Evolutionary conservation across 2,329 filamentous ascomycete species (phyloP).

Genomic region (Fusarium zealandicum): DNA sequence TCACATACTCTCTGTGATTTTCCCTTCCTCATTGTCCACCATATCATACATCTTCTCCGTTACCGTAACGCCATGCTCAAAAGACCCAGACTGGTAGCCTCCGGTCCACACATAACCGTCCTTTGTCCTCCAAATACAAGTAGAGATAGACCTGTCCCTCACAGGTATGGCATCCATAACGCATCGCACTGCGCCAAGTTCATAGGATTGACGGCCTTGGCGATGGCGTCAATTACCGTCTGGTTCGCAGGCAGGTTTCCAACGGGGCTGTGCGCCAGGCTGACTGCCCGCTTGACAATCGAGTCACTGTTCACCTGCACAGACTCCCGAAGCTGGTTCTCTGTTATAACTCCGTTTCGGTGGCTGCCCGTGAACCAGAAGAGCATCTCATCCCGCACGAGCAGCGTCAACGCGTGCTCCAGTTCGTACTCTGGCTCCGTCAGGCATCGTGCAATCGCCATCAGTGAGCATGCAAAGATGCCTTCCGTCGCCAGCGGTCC

Average conservation of each 20-base stretch:
- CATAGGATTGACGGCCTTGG: constrained; percentile 90
- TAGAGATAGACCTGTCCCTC: constrained; percentile 37
- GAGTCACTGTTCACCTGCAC: constrained; percentile 88
- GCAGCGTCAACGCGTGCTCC: constrained; percentile 93
- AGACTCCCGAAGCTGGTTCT: constrained; percentile 76
- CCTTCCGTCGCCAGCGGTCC: constrained; percentile 95
- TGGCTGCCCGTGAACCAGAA: constrained; percentile 91
- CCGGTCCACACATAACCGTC: not conserved
- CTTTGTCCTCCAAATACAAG: constrained; percentile 13
- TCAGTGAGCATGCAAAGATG: constrained; percentile 92
- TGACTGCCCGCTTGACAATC: constrained; percentile 89
- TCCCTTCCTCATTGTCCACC: constrained; percentile 13
- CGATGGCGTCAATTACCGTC: constrained; percentile 93
- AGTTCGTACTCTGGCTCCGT: constrained; percentile 89
- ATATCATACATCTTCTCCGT: constrained; percentile 22
- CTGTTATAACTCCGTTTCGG: constrained; percentile 57
- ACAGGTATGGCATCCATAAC: constrained; percentile 97
- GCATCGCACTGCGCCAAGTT: constrained; percentile 89
- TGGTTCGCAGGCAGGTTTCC: constrained; percentile 93
- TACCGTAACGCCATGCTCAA: constrained; percentile 43
- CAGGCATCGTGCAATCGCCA: constrained; percentile 94
- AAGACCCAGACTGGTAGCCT: constrained; percentile 28
- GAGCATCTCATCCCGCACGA: constrained; percentile 97
- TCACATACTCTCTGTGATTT: constrained; percentile 3
- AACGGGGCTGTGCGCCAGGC: constrained; percentile 78